Evolutionary conservation across 2,329 filamentous ascomycete species (phyloP), one percentile per base, ranked within the genome.

Genomic region (Pseudopyricularia javanii): DNA sequence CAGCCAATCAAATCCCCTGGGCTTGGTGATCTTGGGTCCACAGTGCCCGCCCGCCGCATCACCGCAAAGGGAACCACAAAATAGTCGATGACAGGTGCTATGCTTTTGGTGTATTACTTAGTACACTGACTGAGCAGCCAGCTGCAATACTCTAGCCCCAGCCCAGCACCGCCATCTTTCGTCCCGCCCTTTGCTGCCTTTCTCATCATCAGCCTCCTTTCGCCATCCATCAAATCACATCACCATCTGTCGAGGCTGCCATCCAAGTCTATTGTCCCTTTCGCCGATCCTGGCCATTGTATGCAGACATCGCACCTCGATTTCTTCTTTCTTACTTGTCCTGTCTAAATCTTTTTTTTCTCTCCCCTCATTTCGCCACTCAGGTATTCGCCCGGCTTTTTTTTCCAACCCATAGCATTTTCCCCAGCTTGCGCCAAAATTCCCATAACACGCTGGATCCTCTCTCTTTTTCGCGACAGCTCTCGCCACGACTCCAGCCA

Each of bases 401-500:
- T 43, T 43, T n/a, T n/a, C n/a, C n/a, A n/a, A n/a, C n/a, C n/a
- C 17, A 22, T 22, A 22, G 9, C 22, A 20, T 43, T 43, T 43
- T 43, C 37, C n/a, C n/a, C n/a, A n/a, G n/a, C n/a, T n/a, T 43
- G 37, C 28, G 32, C 30, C 48, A 50, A 33, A 34, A 17, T 28
- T n/a, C n/a, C n/a, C 32, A 50, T 37, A 34, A 17, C 48, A 50
- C 48, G 20, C 48, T 50, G 48, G 48, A 32, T 50, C 48, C 48
- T n/a, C 34, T 35, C 48, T 43, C n/a, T n/a, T 43, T 43, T 17
- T 53, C 43, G 53, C 47, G 24, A 37, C 51, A 63, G 61, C 62
- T 64, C 62, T 64, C 62, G 62, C 62, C 62, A 64, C 62, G 62
- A 55, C 59, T 59, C 57, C 61, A 64, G 62, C 62, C 62, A 64